Evolutionary conservation across 352 stramenopile species (phyloP), one percentile per base, ranked within the genome.

Genomic region (Globisporangium carolinianum): DNA sequence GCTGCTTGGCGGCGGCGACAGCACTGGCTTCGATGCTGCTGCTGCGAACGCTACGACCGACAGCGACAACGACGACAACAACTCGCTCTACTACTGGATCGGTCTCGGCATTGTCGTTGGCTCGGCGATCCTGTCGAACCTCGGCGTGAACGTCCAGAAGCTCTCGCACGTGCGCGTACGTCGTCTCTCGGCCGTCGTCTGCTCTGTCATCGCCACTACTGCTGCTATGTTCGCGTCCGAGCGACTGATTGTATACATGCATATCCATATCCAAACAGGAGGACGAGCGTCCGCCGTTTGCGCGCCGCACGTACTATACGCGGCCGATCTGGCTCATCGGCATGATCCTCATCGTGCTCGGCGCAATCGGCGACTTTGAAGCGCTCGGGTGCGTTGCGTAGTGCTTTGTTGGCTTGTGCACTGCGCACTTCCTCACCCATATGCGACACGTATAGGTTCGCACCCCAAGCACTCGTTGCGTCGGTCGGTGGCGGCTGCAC

Each of bases 71-170:
- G 74, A 73, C 50, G 55, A 15, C 9, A 66, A 85, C 63, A 85
- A 76, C 54, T 65, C 73, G 36, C 66, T 87, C 61, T 84, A 87
- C 67, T 91, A 93, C 55, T 93, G 83, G 83, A 86, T 94, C 64
- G 83, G 83, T 3, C 66, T 94, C 17, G 66, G 67, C 53, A 91
- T 94, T 55, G 81, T 91, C 58, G 82, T 93, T 41, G 69, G 63
- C 57, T 91, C 83, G 15, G 83, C 83, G n/a, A 75, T 94, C 57
- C 73, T 91, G 47, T 91, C 81, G 24, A 94, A 94, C 59, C 67
- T 94, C 6, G 83, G 83, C 48, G 83, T 94, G 24, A 94, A 94
- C 64, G 79, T 94, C 38, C 83, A 94, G 60, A 94, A 94, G 52
- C 77, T 89, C 64, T 94, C 83, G 11, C 83, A 94, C 61, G 79